Evolutionary conservation across 768 basidiomycete species (phyloP), one percentile per base, ranked within the genome.

Genomic region (Suillus plorans): DNA sequence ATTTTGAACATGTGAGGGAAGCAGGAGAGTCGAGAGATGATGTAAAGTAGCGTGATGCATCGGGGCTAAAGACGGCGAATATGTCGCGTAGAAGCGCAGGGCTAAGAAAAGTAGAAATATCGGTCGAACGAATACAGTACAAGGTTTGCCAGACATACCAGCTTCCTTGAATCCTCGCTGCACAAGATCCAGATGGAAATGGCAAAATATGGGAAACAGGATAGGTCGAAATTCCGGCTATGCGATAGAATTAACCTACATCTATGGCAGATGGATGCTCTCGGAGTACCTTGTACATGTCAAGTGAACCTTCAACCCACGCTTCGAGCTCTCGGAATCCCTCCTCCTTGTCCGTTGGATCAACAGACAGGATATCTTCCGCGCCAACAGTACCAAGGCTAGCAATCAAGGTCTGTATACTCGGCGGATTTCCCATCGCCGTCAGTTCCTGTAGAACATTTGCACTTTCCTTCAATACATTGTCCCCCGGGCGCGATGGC

Each of bases 181-280:
- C 56, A 99, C 88, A 58, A 99, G 84, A 75, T 98, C 97, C 37
- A 99, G 82, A 76, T 97, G 98, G 74, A 98, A 98, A 77, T 99
- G 95, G 59, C 92, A 94, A 74, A 98, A 99, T 67, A 99, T 92
- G 3, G 97, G 97, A 73, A 95, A 97, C 18, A 97, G 79, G 42
- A 99, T 90, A 53, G 94, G 95, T 53, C 92, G 85, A 70, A 99
- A 91, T 77, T 99, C 96, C 62, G 94, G 94, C 92, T 99, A 74
- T 22, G 45, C 61, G 41, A 74, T n/a, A 73, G 59, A 61, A 45
- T n/a, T 50, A 62, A 31, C 36, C 18, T 37, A 41, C 37, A 18
- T 37, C 22, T 47, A 53, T 39, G 39, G 50, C 20, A 28, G 42
- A 62, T 34, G 25, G 8, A 36, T 36, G 53, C 49, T 56, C n/a